These are phyloP conservation scores for Claviceps pazoutovae DNA, from an alignment of 2,329 filamentous ascomycete species.

Conservation along the genomic window DNA sequence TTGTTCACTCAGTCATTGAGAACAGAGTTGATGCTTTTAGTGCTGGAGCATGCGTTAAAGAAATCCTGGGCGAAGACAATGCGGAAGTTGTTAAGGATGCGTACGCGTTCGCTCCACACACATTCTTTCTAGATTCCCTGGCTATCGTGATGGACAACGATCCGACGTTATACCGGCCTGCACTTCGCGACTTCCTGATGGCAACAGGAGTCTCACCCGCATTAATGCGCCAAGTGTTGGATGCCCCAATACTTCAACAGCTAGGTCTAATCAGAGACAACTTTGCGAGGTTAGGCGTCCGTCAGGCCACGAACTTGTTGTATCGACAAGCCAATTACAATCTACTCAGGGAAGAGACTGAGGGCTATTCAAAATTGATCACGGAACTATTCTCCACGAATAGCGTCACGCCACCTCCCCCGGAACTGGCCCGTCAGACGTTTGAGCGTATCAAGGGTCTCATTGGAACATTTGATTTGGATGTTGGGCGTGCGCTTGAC, in stretches of 20 bases:
- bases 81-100: constrained; percentile 35
- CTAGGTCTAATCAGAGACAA: constrained; percentile 73
- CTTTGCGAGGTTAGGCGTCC: constrained; percentile 69
- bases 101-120: constrained; percentile 45
- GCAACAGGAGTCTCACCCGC: constrained; percentile 58
- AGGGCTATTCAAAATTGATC: constrained; percentile 91
- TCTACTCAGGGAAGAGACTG: constrained; percentile 82
- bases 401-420: constrained; percentile 56
- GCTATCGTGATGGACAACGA: constrained; percentile 66
- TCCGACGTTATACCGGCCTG: constrained; percentile 31
- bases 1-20: constrained; percentile 63
- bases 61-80: constrained; percentile 50
- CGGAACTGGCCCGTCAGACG: constrained; percentile 65
- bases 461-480: constrained; percentile 92
- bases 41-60: constrained; percentile 57
- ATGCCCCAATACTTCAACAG: constrained; percentile 59
- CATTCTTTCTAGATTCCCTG: constrained; percentile 70
- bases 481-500: constrained; percentile 87
- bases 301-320: constrained; percentile 81
- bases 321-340: constrained; percentile 98
- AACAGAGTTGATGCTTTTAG: constrained; percentile 51
- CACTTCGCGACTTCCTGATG: constrained; percentile 53
- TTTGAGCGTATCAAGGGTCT: constrained; percentile 88
- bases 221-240: constrained; percentile 70
- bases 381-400: constrained; percentile 91